Percentiles rank a stretch among this genome's conserved stretches.
phyloP scores from a whole-genome alignment of 495 filamentous ascomycete genomes.

The Penicillium odoratum region DNA sequence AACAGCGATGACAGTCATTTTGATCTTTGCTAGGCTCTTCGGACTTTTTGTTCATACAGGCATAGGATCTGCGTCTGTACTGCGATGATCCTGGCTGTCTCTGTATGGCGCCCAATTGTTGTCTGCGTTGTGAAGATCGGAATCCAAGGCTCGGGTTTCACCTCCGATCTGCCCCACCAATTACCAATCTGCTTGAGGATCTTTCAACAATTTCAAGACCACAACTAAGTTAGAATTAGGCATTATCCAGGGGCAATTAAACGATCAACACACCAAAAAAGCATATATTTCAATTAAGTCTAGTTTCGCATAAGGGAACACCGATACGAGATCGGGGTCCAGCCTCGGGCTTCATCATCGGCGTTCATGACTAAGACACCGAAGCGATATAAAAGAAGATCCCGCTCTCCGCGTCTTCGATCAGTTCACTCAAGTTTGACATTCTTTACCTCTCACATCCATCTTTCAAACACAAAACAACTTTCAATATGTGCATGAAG shows the following conservation, averaged over 20 bases:
- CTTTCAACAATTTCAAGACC: background rate
- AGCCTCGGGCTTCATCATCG: slow-evolving; percentile 29
- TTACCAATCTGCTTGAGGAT: slow-evolving; percentile 1
- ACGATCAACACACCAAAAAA: background rate
- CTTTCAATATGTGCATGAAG: slow-evolving; percentile 48
- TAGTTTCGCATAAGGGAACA: background rate
- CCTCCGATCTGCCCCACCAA: slow-evolving; percentile 14
- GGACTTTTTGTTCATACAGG: too few species aligned
- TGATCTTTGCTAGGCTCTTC: background rate
- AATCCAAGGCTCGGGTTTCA: slow-evolving; percentile 7
- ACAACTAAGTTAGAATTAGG: background rate
- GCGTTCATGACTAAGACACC: slow-evolving; percentile 27
- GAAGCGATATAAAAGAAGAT: slow-evolving; percentile 26
- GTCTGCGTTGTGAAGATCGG: background rate
- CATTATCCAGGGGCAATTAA: background rate
- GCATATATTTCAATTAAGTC: background rate
- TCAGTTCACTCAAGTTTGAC: background rate
- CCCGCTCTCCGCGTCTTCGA: slow-evolving; percentile 3
- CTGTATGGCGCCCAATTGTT: background rate
- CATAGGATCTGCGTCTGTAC: background rate
- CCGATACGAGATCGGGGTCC: slow-evolving; percentile 24
- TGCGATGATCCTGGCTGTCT: background rate
- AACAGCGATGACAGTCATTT: slow-evolving; percentile 49
- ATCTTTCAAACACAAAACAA: slow-evolving; percentile 7
- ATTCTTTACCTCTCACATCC: background rate